Conservation (phyloP, 31 red algal species). For the Porphyra umbilicalis region DNA sequence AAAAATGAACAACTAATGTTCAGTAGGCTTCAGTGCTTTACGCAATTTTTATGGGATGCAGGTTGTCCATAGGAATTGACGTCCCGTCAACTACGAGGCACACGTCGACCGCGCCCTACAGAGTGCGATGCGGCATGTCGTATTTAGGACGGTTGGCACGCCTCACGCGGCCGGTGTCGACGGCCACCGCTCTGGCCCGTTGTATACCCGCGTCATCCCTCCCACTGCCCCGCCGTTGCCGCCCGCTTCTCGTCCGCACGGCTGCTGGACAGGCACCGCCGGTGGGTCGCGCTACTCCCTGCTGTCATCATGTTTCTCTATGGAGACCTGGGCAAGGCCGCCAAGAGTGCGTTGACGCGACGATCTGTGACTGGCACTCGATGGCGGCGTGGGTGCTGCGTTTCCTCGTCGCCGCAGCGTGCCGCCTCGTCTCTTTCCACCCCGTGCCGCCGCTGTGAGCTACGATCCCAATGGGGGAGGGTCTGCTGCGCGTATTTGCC, state of each 20-base stretch:
- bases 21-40: no score
- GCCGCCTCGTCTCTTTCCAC: no score
- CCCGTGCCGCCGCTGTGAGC: no score
- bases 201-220: not conserved
- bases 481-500: no score
- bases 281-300: not conserved
- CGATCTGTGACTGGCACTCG: no score
- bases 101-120: not conserved
- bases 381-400: no score
- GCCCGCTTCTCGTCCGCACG: not conserved
- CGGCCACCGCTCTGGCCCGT: not conserved
- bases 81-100: no score
- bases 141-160: not conserved
- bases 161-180: not conserved
- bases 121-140: not conserved
- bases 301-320: constrained; percentile 18
- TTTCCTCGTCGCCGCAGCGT: no score
- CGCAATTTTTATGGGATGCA: no score
- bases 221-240: not conserved
- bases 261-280: not conserved
- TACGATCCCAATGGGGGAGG: no score
- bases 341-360: constrained; percentile 61
- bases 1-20: no score
- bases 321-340: constrained; percentile 77
- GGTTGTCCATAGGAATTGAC: no score